Evolutionary conservation across 1,284 basidiomycete genomes (phyloP), one percentile per base, ranked within the genome.

Genomic region (Meira nashicola): DNA sequence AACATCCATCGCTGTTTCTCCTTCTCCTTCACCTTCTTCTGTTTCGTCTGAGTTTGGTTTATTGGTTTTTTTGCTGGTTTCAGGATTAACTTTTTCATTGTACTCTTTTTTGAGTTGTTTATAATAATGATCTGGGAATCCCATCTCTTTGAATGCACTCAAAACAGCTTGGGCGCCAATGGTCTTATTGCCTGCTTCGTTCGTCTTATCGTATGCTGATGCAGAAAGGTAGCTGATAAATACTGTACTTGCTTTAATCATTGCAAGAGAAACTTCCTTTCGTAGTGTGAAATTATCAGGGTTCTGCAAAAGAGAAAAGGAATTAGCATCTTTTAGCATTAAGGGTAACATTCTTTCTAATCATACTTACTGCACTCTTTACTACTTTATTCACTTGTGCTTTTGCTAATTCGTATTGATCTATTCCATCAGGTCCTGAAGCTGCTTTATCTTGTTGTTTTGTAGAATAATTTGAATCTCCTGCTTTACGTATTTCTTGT

Each of bases 151-250:
- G 41, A 65, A 40, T 17, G 63, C 63, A 38, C 56, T 57, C 19
- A 62, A 39, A 15, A 65, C 63, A 39, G 57, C 49, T 7, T 53
- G 39, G 6, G 63, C 63, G 2, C 57, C 25, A 19, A 65, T 61
- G 15, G 63, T 65, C 53, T 65, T 65, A 53, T 62, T 61, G 2
- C 63, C 63, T 10, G 52, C 56, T 9, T 60, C 63, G 3, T 59
- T 19, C 2, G 63, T 60, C 11, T 62, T 60, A 37, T 65, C 63
- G 25, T 58, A 57, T 51, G 63, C 60, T 6, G 60, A 59, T 9
- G 60, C 59, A 6, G 50, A 39, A 23, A 65, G 39, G 39, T 65
- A 65, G 59, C 57, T 65, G 46, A 63, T 57, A 48, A 65, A 65
- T 7, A 65, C 63, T 8, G 63, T 62, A 12, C 60, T 43, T 4